These are phyloP conservation scores for Phenoliferia sp. DNA, from an alignment of 1,284 basidiomycete genomes.

Conservation along the genomic window DNA sequence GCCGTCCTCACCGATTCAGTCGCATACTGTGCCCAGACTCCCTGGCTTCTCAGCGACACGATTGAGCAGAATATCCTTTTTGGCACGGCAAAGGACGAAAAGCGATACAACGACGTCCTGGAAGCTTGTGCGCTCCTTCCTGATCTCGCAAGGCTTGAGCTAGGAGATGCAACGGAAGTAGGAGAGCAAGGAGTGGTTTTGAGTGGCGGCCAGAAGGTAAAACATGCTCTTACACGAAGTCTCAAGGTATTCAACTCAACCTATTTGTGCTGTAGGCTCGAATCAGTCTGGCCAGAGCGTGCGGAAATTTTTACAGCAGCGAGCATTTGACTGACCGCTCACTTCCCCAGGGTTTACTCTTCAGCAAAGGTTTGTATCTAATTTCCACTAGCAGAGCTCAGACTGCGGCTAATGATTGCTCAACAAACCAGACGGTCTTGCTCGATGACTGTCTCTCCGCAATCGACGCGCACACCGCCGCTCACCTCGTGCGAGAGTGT, in stretches of 20 bases:
- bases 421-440: conserved; percentile 35
- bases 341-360: conserved; percentile 39
- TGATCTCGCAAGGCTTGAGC: conserved; percentile 70
- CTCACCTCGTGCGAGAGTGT: conserved; percentile 30
- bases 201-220: conserved; percentile 64
- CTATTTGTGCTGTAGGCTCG: neutral
- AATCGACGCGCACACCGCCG: conserved; percentile 44
- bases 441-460: conserved; percentile 46
- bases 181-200: conserved; percentile 62
- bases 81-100: conserved; percentile 56
- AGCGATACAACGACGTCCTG: conserved; percentile 57
- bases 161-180: conserved; percentile 71
- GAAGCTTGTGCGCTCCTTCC: conserved; percentile 71
- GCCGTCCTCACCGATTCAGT: neutral
- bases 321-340: neutral
- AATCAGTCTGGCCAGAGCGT: conserved; percentile 38
- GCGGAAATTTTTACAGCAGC: neutral
- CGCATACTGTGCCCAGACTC: neutral
- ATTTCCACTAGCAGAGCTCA: neutral
- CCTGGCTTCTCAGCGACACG: neutral
- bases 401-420: neutral
- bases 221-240: neutral
- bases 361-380: conserved; percentile 32
- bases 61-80: conserved; percentile 72
- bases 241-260: neutral